Evolutionary conservation across 2,329 filamentous ascomycete genomes (phyloP), one percentile per base, ranked within the genome.

Genomic region (Phyllosticta ampelicida): DNA sequence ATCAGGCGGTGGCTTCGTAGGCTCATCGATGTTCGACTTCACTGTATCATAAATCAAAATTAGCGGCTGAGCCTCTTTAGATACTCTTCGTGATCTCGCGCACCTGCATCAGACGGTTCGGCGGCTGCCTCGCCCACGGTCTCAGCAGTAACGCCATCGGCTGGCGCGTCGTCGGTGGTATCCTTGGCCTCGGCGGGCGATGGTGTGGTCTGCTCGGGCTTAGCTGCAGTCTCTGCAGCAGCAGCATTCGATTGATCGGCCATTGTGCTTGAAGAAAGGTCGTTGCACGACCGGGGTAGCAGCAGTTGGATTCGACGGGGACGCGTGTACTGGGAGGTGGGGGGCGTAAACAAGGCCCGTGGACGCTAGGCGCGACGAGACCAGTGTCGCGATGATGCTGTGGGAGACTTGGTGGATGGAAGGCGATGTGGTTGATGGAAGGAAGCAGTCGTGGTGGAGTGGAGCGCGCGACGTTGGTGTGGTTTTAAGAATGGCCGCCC

Each of bases 361-460:
- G 62, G 59, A 55, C 62, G 63, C 64, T 54, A 61, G 57, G 62
- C 63, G 65, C 66, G 63, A 68, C 63, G 60, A 60, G 64, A 56
- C 61, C 56, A 61, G 63, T 65, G 63, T 57, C 51, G 51, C 53
- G 62, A 65, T 70, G 69, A 71, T 72, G 70, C 62, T 60, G 55
- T 62, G 61, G 55, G 50, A 61, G 54, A 53, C 61, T 48, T 50
- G 49, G 61, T 63, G 60, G 70, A 72, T 72, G 71, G 62, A 61
- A 65, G 62, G 65, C 63, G 68, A 68, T 71, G 68, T 64, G 61
- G 66, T 67, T 69, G 65, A 67, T 66, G 61, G 51, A 63, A 62
- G 28, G 51, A 21, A 19, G n/a, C 51, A 26, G 57, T 53, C 57
- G 57, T 59, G 51, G 51, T 28, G 51, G 51, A 30, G 57, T 52